Evolutionary conservation across 164 flowering plant species (phyloP).

Genomic region (Aristolochia californica): DNA sequence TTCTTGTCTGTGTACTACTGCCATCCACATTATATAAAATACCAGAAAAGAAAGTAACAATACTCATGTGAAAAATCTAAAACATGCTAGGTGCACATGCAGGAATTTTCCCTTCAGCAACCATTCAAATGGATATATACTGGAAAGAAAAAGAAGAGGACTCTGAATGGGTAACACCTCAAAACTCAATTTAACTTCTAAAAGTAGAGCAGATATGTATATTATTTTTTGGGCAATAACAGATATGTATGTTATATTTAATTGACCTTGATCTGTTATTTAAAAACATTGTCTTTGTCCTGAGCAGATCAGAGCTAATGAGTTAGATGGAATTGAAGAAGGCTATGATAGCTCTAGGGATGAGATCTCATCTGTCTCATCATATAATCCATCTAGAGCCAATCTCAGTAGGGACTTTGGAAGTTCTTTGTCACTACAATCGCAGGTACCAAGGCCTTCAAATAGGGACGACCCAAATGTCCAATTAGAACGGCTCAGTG

Average conservation of each 20-base stretch:
- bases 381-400: slow-evolving; percentile 64
- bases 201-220: no score
- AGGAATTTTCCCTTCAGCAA: slow-evolving; percentile 57
- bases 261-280: not conserved
- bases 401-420: slow-evolving; percentile 46
- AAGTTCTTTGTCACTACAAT: slow-evolving; percentile 73
- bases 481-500: slow-evolving; percentile 47
- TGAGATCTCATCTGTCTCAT: slow-evolving; percentile 82
- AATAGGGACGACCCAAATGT: slow-evolving; percentile 33
- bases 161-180: slow-evolving; percentile 69
- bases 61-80: no score
- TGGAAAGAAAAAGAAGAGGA: slow-evolving; percentile 89
- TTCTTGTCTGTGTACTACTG: no score
- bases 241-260: no score
- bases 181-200: not conserved
- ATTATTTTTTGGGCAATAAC: no score
- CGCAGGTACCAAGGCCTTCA: slow-evolving; percentile 42
- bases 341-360: slow-evolving; percentile 92
- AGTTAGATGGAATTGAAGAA: slow-evolving; percentile 70
- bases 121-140: slow-evolving; percentile 50
- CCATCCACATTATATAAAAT: not conserved
- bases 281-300: not conserved
- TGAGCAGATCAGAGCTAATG: slow-evolving; percentile 66
- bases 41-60: not conserved
- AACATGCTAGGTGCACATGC: slow-evolving; percentile 8